Conservation (phyloP, 2,329 filamentous ascomycete genomes). For the Pyrenophora tritici-repentis region DNA sequence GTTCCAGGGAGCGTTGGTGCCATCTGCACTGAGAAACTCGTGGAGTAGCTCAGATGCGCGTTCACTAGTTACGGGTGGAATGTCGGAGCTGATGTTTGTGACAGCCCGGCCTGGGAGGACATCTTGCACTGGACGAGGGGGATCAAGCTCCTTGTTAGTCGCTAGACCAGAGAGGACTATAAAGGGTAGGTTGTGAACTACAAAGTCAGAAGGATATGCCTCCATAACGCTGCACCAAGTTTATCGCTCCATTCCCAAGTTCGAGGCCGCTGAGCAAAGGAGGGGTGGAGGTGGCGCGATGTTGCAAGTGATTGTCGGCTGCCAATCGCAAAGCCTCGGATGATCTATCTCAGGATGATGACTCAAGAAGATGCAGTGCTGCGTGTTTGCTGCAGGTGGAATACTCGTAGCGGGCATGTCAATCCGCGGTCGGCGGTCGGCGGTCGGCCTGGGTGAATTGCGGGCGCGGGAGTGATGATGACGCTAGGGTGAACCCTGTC, state of each 20-base stretch:
- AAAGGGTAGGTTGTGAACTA: constrained; percentile 85
- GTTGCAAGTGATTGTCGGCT: constrained; percentile 1
- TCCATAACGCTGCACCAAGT: constrained; percentile 63
- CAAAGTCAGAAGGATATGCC: constrained; percentile 76
- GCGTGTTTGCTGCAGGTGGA: constrained; percentile 5
- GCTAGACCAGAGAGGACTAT: constrained; percentile 79
- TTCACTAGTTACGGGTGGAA: constrained; percentile 68
- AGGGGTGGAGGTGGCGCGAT: constrained; percentile 15
- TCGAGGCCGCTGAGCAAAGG: constrained; percentile 10
- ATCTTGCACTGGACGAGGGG: constrained; percentile 53
- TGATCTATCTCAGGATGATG: neutral
- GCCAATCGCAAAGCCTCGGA: neutral
- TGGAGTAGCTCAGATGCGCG: constrained; percentile 68
- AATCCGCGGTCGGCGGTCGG: constrained; percentile 8
- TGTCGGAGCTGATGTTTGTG: constrained; percentile 70
- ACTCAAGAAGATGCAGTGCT: neutral
- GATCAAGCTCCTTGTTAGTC: constrained; percentile 31
- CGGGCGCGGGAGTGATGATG: constrained; percentile 2
- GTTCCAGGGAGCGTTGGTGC: constrained; percentile 69
- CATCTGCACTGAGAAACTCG: constrained; percentile 70
- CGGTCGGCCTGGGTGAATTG: constrained; percentile 6
- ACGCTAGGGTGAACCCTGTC: constrained; percentile 11
- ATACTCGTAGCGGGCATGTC: constrained; percentile 7
- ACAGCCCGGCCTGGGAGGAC: constrained; percentile 53
- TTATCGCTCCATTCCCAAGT: constrained; percentile 37